These are phyloP conservation scores for Populus hybrid DNA, from an alignment of 441 rosid species.

Conservation along the genomic window DNA sequence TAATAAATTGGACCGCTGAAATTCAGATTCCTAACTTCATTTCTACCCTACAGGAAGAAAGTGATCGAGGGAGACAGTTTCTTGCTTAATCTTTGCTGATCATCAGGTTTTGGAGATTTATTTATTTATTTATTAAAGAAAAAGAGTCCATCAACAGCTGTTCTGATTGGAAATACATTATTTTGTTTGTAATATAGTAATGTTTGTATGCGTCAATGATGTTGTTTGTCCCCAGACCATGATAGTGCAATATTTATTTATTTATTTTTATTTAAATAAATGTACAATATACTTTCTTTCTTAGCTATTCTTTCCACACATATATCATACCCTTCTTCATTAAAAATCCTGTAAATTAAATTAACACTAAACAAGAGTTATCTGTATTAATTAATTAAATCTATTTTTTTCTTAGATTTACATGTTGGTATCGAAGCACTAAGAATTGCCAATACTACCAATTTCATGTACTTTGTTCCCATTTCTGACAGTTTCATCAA, in stretches of 20 bases:
- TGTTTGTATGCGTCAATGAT: not conserved
- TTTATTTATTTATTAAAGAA: too few relatives aligned
- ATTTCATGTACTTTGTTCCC: too few relatives aligned
- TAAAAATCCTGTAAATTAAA: not conserved
- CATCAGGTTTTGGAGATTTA: not conserved
- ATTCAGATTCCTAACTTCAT: too few relatives aligned
- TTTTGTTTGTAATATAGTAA: not conserved
- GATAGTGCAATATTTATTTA: not conserved
- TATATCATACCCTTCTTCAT: not conserved
- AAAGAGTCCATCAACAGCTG: not conserved
- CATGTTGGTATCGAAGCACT: too few relatives aligned
- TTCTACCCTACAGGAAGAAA: not conserved
- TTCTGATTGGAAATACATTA: not conserved
- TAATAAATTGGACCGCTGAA: too few relatives aligned
- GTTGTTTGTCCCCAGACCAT: not conserved
- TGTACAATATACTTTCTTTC: not conserved
- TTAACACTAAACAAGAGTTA: not conserved
- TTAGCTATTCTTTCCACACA: not conserved
- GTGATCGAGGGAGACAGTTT: not conserved
- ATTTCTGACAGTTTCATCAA: too few relatives aligned
- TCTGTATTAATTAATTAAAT: not conserved
- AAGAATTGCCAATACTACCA: too few relatives aligned
- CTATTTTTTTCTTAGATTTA: too few relatives aligned
- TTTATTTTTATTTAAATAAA: not conserved
- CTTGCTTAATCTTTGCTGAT: not conserved